These are phyloP conservation scores for Warburgia ugandensis DNA, from an alignment of 164 flowering plant species.

Conservation along the genomic window DNA sequence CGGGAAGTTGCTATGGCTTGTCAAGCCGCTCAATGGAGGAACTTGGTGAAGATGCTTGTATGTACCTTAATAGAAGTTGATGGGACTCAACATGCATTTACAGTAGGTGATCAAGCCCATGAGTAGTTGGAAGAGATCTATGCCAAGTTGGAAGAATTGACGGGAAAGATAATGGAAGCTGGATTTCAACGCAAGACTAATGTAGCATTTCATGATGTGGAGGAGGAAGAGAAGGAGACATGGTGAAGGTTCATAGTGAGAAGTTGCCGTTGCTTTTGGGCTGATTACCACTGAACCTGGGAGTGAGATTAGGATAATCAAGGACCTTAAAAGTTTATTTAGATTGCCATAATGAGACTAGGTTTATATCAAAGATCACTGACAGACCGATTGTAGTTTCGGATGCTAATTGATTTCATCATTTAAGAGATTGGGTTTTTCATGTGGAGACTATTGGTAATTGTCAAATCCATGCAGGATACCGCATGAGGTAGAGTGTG, in stretches of 20 bases:
- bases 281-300: slow-evolving; percentile 71
- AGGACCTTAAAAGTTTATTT: slow-evolving; percentile 88
- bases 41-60: slow-evolving; percentile 68
- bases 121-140: slow-evolving; percentile 57
- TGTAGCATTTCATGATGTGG: slow-evolving; percentile 81
- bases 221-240: slow-evolving; percentile 93
- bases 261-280: slow-evolving; percentile 84
- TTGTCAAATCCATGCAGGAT: too few species aligned
- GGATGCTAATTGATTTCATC: slow-evolving; percentile 93
- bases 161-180: slow-evolving; percentile 71
- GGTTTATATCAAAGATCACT: slow-evolving; percentile 70
- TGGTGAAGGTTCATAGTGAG: slow-evolving; percentile 90
- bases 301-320: slow-evolving; percentile 74
- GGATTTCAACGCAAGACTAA: slow-evolving; percentile 65
- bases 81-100: slow-evolving; percentile 54
- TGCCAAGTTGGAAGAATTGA: slow-evolving; percentile 52
- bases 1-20: slow-evolving; percentile 63
- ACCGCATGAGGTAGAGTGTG: background rate
- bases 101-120: slow-evolving; percentile 62
- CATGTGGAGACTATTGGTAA: slow-evolving; percentile 96
- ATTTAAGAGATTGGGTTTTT: slow-evolving; percentile 71
- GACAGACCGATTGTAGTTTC: slow-evolving; percentile 73
- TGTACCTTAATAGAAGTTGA: slow-evolving; percentile 71
- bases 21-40: slow-evolving; percentile 44
- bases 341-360: slow-evolving; percentile 90